A percentile compares a stretch with the other conserved stretches of the same genome.
phyloP scores from a whole-genome alignment of 768 basidiomycete genomes.

The Erythrobasidium yunnanense region DNA sequence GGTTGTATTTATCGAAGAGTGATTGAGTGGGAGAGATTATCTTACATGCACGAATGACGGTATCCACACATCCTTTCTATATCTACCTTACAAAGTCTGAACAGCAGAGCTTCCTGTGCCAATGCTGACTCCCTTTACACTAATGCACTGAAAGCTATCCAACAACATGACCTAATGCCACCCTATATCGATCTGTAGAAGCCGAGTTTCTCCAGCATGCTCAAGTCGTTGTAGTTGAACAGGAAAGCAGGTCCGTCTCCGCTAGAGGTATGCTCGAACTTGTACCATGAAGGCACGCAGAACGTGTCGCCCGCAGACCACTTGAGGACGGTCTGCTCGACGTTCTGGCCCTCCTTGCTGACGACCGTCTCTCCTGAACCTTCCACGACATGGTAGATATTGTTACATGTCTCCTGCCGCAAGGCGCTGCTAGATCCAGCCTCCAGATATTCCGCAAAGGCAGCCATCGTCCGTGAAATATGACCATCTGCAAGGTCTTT shows the following conservation, averaged over 20 bases:
- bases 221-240: constrained; percentile 19
- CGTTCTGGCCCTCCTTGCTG: background rate
- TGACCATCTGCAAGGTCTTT: constrained; percentile 22
- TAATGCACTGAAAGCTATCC: no score
- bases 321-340: background rate
- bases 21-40: no score
- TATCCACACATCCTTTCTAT: no score
- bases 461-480: constrained; percentile 20
- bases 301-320: constrained; percentile 23
- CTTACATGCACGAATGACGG: no score
- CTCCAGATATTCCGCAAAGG: constrained; percentile 10
- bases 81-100: no score
- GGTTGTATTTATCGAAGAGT: no score
- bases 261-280: constrained; percentile 11
- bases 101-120: no score
- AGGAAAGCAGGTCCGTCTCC: background rate
- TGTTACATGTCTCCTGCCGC: constrained; percentile 21
- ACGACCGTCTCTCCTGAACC: constrained; percentile 14
- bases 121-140: no score
- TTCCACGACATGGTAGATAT: constrained; percentile 26
- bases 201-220: no score
- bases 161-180: no score
- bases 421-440: background rate
- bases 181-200: no score
- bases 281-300: constrained; percentile 16